Base-by-base conservation (phyloP, 768 basidiomycete species). In the Russula sp. region DNA sequence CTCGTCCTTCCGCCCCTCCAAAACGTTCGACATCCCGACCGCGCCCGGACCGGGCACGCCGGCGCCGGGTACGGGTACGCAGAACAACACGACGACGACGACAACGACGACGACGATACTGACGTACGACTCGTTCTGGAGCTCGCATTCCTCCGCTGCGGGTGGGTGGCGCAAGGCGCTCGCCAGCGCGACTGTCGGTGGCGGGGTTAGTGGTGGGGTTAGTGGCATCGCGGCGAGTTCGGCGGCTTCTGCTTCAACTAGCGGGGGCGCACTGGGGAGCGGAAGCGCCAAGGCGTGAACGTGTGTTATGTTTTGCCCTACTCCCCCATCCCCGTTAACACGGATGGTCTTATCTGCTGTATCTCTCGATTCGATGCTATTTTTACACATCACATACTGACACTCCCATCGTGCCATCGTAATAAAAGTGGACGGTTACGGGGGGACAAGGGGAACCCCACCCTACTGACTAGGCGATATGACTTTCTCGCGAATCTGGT, bases 91-190 rank as follows among this genome's bases (percentile, higher is more conserved):
- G 54, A 37, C 53, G 62, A 10, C 54, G n/a, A 11, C 49, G 27
- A 45, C n/a, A n/a, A n/a, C 54, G 54, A 37, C 53, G 62, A 10
- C 54, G 27, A 37, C 53, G 55, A 39, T 59, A 65, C 67, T 68
- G 57, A 68, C 67, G 18, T 68, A 68, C 39, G 67, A 68, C 57
- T 68, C 67, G 39, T 68, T 68, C 18, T 68, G 67, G 67, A 68
- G 60, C 50, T 62, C 67, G 32, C 67, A 68, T 45, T 50, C 54
- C 1, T 61, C 67, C 20, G 39, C 37, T 4, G 53, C 55, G 34
- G 57, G 62, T 52, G 55, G 62, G 14, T 66, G 66, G 66, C 66
- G 66, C 31, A 58, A 49, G 27, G 40, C 48, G 31, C n/a, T 66
- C 5, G 50, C 45, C 13, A 48, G 14, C 22, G 20, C n/a, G 18